These are phyloP conservation scores for Fraxinus platypoda DNA, from an alignment of 305 asterid species.

Conservation along the genomic window DNA sequence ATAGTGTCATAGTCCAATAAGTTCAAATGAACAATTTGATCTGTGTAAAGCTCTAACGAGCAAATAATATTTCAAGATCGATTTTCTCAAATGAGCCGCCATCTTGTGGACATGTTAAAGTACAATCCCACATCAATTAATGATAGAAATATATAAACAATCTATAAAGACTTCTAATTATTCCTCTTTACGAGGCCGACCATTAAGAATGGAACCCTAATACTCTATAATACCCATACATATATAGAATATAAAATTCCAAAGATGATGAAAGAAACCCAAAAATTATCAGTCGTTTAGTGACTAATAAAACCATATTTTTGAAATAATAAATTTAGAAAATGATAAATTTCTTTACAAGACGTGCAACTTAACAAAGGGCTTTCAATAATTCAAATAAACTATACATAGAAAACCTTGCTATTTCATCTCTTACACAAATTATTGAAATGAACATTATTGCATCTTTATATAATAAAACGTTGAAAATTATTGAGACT, in stretches of 20 bases:
- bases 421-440: background rate
- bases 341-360: background rate
- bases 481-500: background rate
- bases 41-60: background rate
- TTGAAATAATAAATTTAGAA: no score
- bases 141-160: no score
- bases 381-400: background rate
- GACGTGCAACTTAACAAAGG: background rate
- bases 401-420: background rate
- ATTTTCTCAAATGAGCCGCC: background rate
- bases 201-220: background rate
- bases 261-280: background rate
- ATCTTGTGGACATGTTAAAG: background rate
- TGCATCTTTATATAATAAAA: no score
- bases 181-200: background rate
- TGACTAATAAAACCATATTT: background rate
- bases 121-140: background rate
- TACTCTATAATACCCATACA: background rate
- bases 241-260: background rate
- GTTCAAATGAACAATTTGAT: background rate
- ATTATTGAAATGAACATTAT: background rate
- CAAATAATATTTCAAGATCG: background rate
- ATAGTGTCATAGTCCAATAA: background rate
- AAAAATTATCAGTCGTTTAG: background rate
- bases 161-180: no score